Evolutionary conservation across 1,284 basidiomycete genomes (phyloP).

Genomic region (Pterulicium gracile): DNA sequence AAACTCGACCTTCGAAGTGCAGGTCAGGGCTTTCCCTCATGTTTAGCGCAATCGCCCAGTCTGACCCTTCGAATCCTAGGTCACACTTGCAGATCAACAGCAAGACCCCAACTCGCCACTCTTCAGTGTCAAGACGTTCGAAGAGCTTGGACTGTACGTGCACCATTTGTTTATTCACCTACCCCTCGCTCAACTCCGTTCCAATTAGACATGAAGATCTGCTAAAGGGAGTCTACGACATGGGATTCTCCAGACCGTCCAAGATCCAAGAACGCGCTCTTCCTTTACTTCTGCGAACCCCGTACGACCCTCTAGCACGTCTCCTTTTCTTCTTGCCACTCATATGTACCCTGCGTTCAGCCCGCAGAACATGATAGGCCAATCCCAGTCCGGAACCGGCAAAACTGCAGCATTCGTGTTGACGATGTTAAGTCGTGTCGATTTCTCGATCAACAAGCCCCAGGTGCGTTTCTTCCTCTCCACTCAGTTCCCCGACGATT

Average conservation of each 20-base stretch:
- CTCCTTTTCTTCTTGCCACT: not conserved
- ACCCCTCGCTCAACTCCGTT: slow-evolving; percentile 2
- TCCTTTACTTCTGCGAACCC: slow-evolving; percentile 84
- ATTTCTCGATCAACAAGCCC: slow-evolving; percentile 74
- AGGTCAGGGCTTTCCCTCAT: slow-evolving; percentile 29
- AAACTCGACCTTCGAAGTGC: slow-evolving; percentile 65
- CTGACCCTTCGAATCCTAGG: slow-evolving; percentile 36
- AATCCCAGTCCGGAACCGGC: slow-evolving; percentile 98
- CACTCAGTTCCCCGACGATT: too few relatives aligned
- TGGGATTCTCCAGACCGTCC: slow-evolving; percentile 96
- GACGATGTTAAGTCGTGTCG: slow-evolving; percentile 93
- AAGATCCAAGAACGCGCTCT: slow-evolving; percentile 98
- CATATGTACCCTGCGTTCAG: slow-evolving; percentile 29
- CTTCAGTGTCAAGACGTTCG: slow-evolving; percentile 90
- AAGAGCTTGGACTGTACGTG: slow-evolving; percentile 84
- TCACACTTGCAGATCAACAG: slow-evolving; percentile 96
- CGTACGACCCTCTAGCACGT: slow-evolving; percentile 43
- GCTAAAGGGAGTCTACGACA: slow-evolving; percentile 92
- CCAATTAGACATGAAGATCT: slow-evolving; percentile 69
- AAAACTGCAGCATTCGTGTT: slow-evolving; percentile 98
- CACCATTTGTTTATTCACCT: slow-evolving; percentile 7
- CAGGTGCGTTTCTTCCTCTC: slow-evolving; percentile 57
- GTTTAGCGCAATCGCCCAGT: not conserved
- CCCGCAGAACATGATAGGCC: slow-evolving; percentile 96
- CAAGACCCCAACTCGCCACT: slow-evolving; percentile 93